Evolutionary conservation across 2,329 filamentous ascomycete genomes (phyloP), one percentile per base, ranked within the genome.

Genomic region (Didymella lethalis): DNA sequence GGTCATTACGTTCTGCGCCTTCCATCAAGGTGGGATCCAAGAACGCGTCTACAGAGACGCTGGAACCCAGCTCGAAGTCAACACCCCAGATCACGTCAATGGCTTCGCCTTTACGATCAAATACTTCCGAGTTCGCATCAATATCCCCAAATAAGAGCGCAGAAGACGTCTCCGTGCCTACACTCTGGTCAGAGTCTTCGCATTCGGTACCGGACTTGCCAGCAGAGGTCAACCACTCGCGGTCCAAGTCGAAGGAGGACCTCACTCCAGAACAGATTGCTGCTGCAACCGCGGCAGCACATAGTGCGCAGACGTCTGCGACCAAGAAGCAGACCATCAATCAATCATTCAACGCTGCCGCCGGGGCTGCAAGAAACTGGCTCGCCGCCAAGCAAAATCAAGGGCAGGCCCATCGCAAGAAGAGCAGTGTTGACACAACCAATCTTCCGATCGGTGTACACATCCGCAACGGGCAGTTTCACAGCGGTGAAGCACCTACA

Each of bases 1-100:
- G 82, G 65, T 80, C 82, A 1, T 81, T 89, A 59, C 81, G 87
- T 45, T 86, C 88, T 2, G 81, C 83, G 36, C 89, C 89, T 0
- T 88, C 26, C 84, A 85, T 93, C 7, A 87, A 85, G 29, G 87
- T 88, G 0, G 88, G 92, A 67, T 82, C 84, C 32, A 83, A 86
- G 0, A 88, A 89, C 62, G 86, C 87, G 20, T 89, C 92, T 60
- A 82, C 72, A 18, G 64, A 87, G 12, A 68, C 70, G 12, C 53
- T 65, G 18, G 86, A 70, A 89, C 89, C 25, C 54, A 87, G 86
- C 38, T 80, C 91, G 38, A 87, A 89, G n/a, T 84, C 81, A 18
- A 82, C 85, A 18, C 82, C 85, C 34, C 81, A 84, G n/a, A 75
- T 77, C 23, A 85, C 86, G 1, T 84, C 86, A 1, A 71, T 76